These are phyloP conservation scores for Penicillium sp. DNA, from an alignment of 2,329 filamentous ascomycete genomes.

Conservation along the genomic window DNA sequence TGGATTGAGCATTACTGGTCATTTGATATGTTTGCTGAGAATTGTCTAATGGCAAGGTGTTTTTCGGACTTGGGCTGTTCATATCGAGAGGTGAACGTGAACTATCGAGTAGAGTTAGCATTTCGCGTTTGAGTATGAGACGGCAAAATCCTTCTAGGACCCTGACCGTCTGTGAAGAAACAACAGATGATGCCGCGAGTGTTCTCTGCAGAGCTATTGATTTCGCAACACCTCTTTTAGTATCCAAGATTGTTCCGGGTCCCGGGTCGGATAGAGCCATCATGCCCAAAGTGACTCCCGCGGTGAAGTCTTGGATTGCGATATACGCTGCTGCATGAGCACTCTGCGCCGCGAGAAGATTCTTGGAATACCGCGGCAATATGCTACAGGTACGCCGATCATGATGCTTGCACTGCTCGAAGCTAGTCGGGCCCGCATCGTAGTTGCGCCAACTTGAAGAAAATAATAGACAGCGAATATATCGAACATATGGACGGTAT, in stretches of 20 bases:
- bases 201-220: not conserved
- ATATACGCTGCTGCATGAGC: not conserved
- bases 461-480: not conserved
- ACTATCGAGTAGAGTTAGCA: not conserved
- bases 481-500: not conserved
- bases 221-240: not conserved
- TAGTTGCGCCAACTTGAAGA: not conserved
- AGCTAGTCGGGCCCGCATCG: not conserved
- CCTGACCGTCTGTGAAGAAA: not conserved
- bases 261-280: not conserved
- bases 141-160: not conserved
- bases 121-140: not conserved
- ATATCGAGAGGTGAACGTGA: not conserved
- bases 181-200: not conserved
- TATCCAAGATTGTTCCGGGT: not conserved
- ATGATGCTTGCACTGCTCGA: not conserved
- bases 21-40: too few species aligned
- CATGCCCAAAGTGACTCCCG: not conserved
- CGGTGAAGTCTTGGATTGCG: not conserved
- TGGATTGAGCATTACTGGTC: too few species aligned
- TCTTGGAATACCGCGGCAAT: not conserved
- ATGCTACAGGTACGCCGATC: not conserved
- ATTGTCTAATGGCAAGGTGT: too few species aligned
- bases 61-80: too few species aligned
- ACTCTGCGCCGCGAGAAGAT: not conserved